These are phyloP conservation scores for Psilocybe azurescens DNA, from an alignment of 768 basidiomycete species.

Conservation along the genomic window DNA sequence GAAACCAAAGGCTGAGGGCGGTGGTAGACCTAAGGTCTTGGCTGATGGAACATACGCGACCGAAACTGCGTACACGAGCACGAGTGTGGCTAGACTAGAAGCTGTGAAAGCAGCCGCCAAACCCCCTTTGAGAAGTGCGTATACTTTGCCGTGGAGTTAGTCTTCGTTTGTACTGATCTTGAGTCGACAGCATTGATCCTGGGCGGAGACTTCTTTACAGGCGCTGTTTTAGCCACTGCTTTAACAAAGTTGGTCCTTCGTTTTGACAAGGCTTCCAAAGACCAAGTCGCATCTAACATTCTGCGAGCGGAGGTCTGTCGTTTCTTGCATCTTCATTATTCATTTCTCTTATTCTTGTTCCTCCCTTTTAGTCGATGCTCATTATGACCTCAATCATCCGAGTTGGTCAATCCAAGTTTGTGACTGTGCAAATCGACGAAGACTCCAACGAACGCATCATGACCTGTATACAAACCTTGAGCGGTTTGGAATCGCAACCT, in stretches of 20 bases:
- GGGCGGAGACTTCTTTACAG: slow-evolving; percentile 97
- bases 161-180: background rate
- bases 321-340: background rate
- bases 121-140: slow-evolving; percentile 84
- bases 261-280: slow-evolving; percentile 58
- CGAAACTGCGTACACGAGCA: slow-evolving; percentile 84
- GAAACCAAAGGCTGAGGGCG: slow-evolving; percentile 46
- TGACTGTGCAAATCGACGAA: slow-evolving; percentile 95
- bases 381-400: slow-evolving; percentile 98
- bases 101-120: slow-evolving; percentile 87
- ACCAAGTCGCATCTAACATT: slow-evolving; percentile 59
- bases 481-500: slow-evolving; percentile 67
- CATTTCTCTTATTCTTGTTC: background rate
- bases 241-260: slow-evolving; percentile 92
- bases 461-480: slow-evolving; percentile 93
- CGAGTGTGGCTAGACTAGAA: slow-evolving; percentile 69
- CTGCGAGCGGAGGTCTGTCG: slow-evolving; percentile 80
- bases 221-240: slow-evolving; percentile 85
- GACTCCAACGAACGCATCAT: slow-evolving; percentile 96
- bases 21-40: slow-evolving; percentile 75
- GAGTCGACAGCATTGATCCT: slow-evolving; percentile 72
- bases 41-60: slow-evolving; percentile 99
- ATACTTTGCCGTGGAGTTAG: background rate
- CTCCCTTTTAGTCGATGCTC: slow-evolving; percentile 75
- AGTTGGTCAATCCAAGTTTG: slow-evolving; percentile 96